Conservation (phyloP, 768 basidiomycete genomes). For the Tubosaeta sp. region DNA sequence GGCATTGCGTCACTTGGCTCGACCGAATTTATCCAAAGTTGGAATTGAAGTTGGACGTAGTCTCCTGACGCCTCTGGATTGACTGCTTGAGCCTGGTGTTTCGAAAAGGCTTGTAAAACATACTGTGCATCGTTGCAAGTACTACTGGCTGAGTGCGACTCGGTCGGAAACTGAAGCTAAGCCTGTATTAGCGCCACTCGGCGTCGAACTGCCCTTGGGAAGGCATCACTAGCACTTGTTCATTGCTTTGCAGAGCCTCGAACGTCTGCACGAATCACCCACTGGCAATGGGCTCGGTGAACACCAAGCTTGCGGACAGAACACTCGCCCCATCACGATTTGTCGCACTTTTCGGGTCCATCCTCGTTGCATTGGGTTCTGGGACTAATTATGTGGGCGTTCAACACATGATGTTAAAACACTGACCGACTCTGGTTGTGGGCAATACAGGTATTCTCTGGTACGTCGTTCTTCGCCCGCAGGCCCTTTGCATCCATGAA, state of each 20-base stretch:
- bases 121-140: too few species aligned
- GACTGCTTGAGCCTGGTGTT: too few species aligned
- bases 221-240: too few species aligned
- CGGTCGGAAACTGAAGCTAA: too few species aligned
- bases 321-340: slow-evolving; percentile 40
- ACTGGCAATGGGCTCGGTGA: slow-evolving; percentile 7
- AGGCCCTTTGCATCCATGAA: neutral
- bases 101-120: too few species aligned
- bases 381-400: slow-evolving; percentile 71
- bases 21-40: neutral
- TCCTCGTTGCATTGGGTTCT: slow-evolving; percentile 57
- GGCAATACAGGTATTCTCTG: slow-evolving; percentile 26
- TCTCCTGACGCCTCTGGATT: too few species aligned
- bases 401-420: neutral
- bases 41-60: neutral
- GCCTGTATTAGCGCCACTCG: too few species aligned
- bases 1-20: neutral
- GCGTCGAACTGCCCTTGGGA: too few species aligned
- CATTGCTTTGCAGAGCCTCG: neutral
- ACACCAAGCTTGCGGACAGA: slow-evolving; percentile 13
- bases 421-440: neutral
- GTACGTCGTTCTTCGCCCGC: slow-evolving; percentile 9
- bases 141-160: too few species aligned
- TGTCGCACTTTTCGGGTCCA: slow-evolving; percentile 49
- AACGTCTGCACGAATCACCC: neutral